A percentile compares a stretch with the other conserved stretches of the same genome.
phyloP scores from a whole-genome alignment of 2,329 filamentous ascomycete species.

The Chalara sp. region DNA sequence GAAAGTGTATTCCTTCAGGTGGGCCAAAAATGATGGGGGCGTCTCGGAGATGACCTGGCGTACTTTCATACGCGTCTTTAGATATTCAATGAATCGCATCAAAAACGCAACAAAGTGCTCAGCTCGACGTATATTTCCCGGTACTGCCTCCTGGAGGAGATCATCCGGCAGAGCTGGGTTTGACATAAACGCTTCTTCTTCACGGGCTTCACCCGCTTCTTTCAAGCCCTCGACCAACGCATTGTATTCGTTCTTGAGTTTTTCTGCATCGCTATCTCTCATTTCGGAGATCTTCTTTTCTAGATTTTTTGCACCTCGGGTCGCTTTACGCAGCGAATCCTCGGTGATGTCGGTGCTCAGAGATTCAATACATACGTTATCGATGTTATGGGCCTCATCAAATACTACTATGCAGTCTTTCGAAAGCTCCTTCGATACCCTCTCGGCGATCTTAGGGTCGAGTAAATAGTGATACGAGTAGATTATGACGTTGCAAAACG shows the following conservation, averaged over 20 bases:
- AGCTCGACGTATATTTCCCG: conserved; percentile 90
- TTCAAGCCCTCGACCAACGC: conserved; percentile 90
- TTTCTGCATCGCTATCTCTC: conserved; percentile 91
- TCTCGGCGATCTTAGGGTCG: conserved; percentile 93
- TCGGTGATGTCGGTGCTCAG: conserved; percentile 95
- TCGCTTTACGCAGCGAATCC: conserved; percentile 86
- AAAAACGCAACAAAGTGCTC: conserved; percentile 95
- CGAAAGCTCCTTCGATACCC: conserved; percentile 76
- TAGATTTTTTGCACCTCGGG: conserved; percentile 81
- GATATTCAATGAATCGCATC: conserved; percentile 94
- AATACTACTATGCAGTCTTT: conserved; percentile 99
- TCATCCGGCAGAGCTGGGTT: conserved; percentile 94
- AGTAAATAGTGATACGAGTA: conserved; percentile 98
- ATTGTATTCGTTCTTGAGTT: conserved; percentile 89
- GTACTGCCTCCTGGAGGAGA: conserved; percentile 88
- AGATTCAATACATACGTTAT: conserved; percentile 98
- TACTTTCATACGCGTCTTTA: conserved; percentile 98
- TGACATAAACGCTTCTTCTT: conserved; percentile 95
- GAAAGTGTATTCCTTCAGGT: conserved; percentile 92
- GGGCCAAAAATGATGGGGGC: conserved; percentile 84
- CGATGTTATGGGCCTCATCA: conserved; percentile 97
- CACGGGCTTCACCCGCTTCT: conserved; percentile 79
- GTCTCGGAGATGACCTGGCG: conserved; percentile 96
- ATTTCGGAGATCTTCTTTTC: conserved; percentile 89
- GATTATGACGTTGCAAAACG: conserved; percentile 98